These are phyloP conservation scores for Colletotrichum cereale DNA, from an alignment of 2,329 filamentous ascomycete genomes.

Conservation along the genomic window DNA sequence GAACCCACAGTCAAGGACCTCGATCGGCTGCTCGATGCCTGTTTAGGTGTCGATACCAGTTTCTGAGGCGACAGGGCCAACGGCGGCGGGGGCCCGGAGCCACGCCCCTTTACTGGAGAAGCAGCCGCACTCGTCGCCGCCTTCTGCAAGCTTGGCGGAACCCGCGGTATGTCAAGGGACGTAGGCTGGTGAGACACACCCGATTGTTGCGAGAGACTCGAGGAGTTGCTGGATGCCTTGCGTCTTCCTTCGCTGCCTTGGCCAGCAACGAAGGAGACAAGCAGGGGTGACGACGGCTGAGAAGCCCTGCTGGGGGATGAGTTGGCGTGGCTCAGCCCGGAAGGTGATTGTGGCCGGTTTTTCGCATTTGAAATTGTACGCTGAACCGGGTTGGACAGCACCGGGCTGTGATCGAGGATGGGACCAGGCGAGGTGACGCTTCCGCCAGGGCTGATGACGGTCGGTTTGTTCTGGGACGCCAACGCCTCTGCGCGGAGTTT, in stretches of 20 bases:
- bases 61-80: constrained; percentile 74
- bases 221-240: constrained; percentile 93
- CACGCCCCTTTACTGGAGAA: constrained; percentile 69
- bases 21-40: constrained; percentile 76
- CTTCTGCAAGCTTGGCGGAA: constrained; percentile 70
- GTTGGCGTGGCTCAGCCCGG: constrained; percentile 80
- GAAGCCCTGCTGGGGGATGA: constrained; percentile 89
- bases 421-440: constrained; percentile 71
- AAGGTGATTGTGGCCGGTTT: constrained; percentile 89
- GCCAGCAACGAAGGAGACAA: constrained; percentile 95
- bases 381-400: constrained; percentile 83
- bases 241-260: constrained; percentile 82
- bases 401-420: constrained; percentile 85
- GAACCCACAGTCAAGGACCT: constrained; percentile 94
- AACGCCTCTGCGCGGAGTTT: constrained; percentile 93
- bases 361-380: constrained; percentile 87
- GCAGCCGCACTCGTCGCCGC: constrained; percentile 64
- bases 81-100: constrained; percentile 61
- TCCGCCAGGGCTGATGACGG: constrained; percentile 59
- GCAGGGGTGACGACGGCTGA: constrained; percentile 77
- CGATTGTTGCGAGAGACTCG: constrained; percentile 84
- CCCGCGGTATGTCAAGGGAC: constrained; percentile 78
- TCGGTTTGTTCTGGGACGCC: constrained; percentile 71
- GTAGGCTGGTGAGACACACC: constrained; percentile 76
- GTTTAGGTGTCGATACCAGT: constrained; percentile 69